Conservation (phyloP, 2,329 filamentous ascomycete species). For the Claviceps sp. region DNA sequence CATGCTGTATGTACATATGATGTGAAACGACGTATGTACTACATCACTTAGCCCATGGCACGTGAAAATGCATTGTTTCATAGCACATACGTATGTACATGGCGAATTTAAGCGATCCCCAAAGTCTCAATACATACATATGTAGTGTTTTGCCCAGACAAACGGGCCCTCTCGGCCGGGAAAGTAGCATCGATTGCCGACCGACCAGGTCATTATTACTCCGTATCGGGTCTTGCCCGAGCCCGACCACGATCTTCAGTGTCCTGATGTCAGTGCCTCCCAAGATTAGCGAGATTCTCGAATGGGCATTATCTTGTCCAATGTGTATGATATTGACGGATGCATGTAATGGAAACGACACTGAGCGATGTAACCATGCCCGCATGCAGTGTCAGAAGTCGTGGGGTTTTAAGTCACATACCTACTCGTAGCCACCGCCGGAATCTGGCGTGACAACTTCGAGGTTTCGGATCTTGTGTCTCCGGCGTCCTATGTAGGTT, state of each 20-base stretch:
- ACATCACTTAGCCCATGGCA: not conserved
- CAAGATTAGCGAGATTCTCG: not conserved
- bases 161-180: not conserved
- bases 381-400: not conserved
- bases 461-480: not conserved
- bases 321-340: not conserved
- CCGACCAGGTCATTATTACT: not conserved
- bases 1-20: not conserved
- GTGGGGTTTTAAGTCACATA: not conserved
- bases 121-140: not conserved
- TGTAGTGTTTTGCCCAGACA: not conserved
- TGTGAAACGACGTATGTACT: not conserved
- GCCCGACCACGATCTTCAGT: not conserved
- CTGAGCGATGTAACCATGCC: not conserved
- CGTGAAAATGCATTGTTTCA: no score
- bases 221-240: not conserved
- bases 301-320: not conserved
- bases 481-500: not conserved
- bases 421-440: not conserved
- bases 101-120: not conserved
- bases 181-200: not conserved
- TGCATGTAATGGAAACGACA: not conserved
- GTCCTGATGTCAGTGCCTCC: not conserved
- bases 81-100: not conserved
- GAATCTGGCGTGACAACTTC: not conserved